Conservation (phyloP, 1,284 basidiomycete genomes). For the Heimioporus punctisporus region DNA sequence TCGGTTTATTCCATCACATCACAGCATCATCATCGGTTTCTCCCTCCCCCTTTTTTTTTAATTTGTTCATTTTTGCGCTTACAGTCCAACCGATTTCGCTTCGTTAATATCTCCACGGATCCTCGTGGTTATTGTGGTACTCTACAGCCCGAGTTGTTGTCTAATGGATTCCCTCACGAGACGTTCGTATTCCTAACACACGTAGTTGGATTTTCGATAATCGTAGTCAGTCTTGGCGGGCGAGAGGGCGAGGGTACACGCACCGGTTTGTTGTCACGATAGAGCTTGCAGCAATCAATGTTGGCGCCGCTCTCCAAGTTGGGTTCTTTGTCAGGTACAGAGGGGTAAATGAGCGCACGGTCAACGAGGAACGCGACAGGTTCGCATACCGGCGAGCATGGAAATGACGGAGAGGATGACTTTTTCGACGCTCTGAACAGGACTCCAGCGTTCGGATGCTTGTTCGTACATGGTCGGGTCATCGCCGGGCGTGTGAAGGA, state of each 20-base stretch:
- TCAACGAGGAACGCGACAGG: no score
- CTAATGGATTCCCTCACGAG: slow-evolving; percentile 69
- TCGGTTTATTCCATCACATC: not conserved
- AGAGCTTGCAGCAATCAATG: slow-evolving; percentile 97
- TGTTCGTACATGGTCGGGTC: slow-evolving; percentile 92
- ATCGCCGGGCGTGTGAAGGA: slow-evolving; percentile 97
- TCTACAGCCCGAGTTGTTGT: slow-evolving; percentile 72
- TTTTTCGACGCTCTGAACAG: slow-evolving; percentile 97
- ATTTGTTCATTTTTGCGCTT: not conserved
- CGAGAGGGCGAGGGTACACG: slow-evolving; percentile 3
- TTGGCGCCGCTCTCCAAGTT: slow-evolving; percentile 99
- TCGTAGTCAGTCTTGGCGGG: not conserved
- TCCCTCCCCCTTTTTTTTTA: no score
- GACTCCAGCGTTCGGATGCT: slow-evolving; percentile 97
- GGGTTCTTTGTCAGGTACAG: slow-evolving; percentile 75
- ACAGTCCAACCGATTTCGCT: no score
- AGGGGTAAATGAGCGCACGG: no score
- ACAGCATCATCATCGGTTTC: no score
- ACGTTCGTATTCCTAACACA: slow-evolving; percentile 66
- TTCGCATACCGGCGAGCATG: slow-evolving; percentile 93
- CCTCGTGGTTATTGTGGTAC: not conserved
- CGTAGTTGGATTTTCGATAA: no score
- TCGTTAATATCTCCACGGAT: no score
- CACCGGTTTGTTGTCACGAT: slow-evolving; percentile 79
- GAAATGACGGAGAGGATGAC: slow-evolving; percentile 96